Conservation (phyloP, 2,329 filamentous ascomycete species). For the Stachybotrys elegans region DNA sequence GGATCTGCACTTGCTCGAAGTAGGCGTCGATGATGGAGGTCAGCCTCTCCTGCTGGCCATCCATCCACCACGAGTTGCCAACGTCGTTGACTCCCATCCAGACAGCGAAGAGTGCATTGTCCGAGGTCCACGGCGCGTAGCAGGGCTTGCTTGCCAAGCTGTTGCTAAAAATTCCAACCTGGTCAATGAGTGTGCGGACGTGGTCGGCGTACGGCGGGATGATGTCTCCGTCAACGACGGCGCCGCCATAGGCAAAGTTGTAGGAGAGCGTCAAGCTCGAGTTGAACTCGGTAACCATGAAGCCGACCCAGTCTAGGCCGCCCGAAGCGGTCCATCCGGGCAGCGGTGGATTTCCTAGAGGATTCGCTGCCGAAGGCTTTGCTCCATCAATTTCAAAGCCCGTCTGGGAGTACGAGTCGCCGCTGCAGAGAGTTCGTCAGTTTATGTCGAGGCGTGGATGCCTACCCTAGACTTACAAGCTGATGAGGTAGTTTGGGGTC, state of each 20-base stretch:
- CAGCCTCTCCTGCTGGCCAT: conserved; percentile 27
- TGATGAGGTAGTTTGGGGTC: conserved; percentile 13
- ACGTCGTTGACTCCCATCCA: conserved; percentile 56
- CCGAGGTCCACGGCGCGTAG: conserved; percentile 34
- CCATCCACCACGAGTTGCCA: conserved; percentile 38
- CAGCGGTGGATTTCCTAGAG: conserved; percentile 57
- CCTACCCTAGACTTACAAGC: conserved; percentile 9
- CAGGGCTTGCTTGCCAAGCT: conserved; percentile 23
- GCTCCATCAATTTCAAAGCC: conserved; percentile 49
- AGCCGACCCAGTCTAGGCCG: conserved; percentile 48
- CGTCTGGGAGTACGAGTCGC: conserved; percentile 27
- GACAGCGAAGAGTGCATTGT: conserved; percentile 37
- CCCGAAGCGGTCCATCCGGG: conserved; percentile 44
- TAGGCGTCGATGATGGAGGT: conserved; percentile 37
- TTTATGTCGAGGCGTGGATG: too few species aligned
- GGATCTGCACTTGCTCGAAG: conserved; percentile 31
- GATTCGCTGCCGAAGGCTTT: conserved; percentile 48
- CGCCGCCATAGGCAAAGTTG: conserved; percentile 50
- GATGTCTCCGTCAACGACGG: conserved; percentile 45
- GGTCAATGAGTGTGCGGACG: conserved; percentile 17
- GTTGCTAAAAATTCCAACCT: conserved; percentile 21
- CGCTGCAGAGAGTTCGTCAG: conserved; percentile 11
- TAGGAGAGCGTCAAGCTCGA: conserved; percentile 38
- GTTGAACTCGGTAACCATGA: conserved; percentile 42
- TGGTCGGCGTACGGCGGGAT: conserved; percentile 50